Evolutionary conservation across 2,329 filamentous ascomycete species (phyloP).

Genomic region (Neopestalotiopsis rosae): DNA sequence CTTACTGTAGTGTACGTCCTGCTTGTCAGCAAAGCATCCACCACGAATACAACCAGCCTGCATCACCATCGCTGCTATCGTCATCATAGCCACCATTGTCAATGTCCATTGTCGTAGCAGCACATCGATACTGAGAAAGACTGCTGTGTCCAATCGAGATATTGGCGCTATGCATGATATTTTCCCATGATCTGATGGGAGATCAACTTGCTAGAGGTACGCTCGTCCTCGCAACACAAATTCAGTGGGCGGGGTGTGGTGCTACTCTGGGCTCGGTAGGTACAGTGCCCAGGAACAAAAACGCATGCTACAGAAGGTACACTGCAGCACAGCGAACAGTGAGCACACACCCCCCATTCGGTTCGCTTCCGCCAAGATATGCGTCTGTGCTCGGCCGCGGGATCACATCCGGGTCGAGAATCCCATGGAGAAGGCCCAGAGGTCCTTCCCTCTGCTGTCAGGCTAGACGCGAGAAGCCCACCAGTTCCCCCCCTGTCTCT

Average conservation of each 20-base stretch:
- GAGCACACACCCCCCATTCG: background rate
- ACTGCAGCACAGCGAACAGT: too few species aligned
- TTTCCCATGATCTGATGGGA: background rate
- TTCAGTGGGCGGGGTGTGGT: background rate
- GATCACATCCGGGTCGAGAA: conserved; percentile 2
- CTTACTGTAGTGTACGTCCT: background rate
- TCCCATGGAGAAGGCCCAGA: background rate
- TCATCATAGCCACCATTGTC: background rate
- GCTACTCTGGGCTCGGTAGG: background rate
- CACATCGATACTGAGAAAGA: background rate
- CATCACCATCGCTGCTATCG: background rate
- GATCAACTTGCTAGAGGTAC: background rate
- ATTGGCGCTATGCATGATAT: background rate
- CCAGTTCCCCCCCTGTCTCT: background rate
- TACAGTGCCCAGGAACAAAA: background rate
- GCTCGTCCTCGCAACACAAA: background rate
- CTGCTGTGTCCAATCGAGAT: background rate
- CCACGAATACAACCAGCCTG: background rate
- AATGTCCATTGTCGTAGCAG: background rate
- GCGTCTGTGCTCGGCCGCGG: conserved; percentile 6
- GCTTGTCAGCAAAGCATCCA: background rate
- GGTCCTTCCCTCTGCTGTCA: background rate
- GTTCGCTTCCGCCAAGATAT: conserved; percentile 6
- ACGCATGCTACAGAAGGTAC: background rate
- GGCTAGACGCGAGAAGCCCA: background rate